Evolutionary conservation across 228 moss, liverwort and hornwort species (phyloP), one percentile per base, ranked within the genome.

Genomic region (Sphagnum fallax): DNA sequence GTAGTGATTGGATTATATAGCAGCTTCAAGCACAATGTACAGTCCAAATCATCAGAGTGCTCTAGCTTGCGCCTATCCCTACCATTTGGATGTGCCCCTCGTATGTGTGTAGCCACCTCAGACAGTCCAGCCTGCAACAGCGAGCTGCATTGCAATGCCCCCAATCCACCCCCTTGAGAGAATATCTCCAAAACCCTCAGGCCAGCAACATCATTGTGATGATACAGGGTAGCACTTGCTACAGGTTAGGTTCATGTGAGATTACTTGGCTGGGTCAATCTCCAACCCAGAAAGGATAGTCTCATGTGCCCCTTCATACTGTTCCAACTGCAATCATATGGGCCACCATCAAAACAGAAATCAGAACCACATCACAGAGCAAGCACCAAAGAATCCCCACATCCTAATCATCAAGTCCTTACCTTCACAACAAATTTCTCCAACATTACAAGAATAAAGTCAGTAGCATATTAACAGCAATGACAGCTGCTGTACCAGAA

Each of bases 1-100:
- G 95, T 96, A 15, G 95, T 92, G 71, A 96, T 76, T 48, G 91
- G 92, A 70, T 84, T 81, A 73, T 91, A 86, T 13, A 96, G 80
- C 65, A 92, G 77, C 82, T 96, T 92, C 52, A 96, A 79, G 80
- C 95, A 96, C 60, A 96, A 74, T 16, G 82, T 96, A 73, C 95
- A 96, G 70, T 96, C 95, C 62, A 92, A 73, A 65, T 92, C 95
- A 67, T 96, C 92, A 61, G 86, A 92, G 6, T 82, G 87, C 79
- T 89, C 81, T 71, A 96, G 52, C 77, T 81, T 84, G 52, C 86
- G 79, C 51, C 82, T 75, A 51, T 82, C 75, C 16, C 73, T 77
- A 14, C 75, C 82, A 67, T 50, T 73, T 9, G 75, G 75, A 64
- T 80, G 79, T 71, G 72, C 75, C 73, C 82, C 86, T 49, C 82